A percentile compares a stretch with the other conserved stretches of the same genome.
phyloP scores from a whole-genome alignment of 2,329 filamentous ascomycete genomes.

The Lecanosticta acicola region DNA sequence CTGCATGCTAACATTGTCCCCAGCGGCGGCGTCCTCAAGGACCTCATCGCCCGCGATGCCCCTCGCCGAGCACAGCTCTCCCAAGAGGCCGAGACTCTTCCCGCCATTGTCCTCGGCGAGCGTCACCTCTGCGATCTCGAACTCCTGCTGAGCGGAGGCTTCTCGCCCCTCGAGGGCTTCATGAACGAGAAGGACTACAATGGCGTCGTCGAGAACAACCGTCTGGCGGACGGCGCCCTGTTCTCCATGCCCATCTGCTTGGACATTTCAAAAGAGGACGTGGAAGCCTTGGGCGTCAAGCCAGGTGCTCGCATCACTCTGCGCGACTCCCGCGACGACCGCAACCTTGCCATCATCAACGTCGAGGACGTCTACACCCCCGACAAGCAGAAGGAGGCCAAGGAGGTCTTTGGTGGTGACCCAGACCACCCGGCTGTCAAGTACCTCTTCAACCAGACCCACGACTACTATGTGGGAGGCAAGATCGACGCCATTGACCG shows the following conservation, averaged over 20 bases:
- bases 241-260: conserved; percentile 97
- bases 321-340: conserved; percentile 92
- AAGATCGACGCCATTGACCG: conserved; percentile 94
- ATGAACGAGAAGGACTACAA: conserved; percentile 97
- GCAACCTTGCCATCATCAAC: conserved; percentile 90
- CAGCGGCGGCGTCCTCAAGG: conserved; percentile 86
- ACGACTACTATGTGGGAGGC: conserved; percentile 90
- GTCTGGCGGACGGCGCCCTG: conserved; percentile 80
- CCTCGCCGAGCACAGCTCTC: conserved; percentile 73
- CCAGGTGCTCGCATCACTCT: conserved; percentile 77
- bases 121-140: conserved; percentile 97
- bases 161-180: conserved; percentile 97
- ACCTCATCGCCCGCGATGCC: conserved; percentile 88
- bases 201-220: conserved; percentile 80
- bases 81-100: conserved; percentile 78
- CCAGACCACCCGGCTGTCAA: conserved; percentile 85
- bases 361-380: conserved; percentile 93
- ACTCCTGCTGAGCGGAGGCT: conserved; percentile 93
- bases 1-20: conserved; percentile 15
- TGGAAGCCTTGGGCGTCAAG: conserved; percentile 71
- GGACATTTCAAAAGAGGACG: conserved; percentile 69
- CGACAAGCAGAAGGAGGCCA: conserved; percentile 87
- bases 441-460: conserved; percentile 74
- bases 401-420: conserved; percentile 87
- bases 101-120: conserved; percentile 79